These are phyloP conservation scores for Castanea crenata DNA, from an alignment of 306 rosid species.

Conservation along the genomic window DNA sequence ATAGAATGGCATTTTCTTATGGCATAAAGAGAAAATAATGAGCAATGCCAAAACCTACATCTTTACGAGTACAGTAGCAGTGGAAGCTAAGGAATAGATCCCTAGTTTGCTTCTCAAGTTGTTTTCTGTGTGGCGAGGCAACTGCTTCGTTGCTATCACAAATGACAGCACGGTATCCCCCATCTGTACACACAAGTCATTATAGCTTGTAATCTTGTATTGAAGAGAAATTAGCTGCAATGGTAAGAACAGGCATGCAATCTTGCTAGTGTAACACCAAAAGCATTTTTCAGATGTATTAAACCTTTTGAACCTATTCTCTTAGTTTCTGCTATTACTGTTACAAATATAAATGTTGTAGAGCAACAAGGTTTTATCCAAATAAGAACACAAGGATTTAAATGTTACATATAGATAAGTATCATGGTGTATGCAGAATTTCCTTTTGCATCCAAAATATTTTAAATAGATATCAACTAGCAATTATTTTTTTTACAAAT, in stretches of 20 bases:
- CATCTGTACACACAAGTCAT: slow-evolving; percentile 28
- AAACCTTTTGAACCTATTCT: background rate
- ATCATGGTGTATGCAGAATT: no score
- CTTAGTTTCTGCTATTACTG: background rate
- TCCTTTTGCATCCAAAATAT: no score
- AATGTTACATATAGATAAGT: no score
- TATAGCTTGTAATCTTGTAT: background rate
- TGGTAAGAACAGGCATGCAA: background rate
- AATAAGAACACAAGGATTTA: no score
- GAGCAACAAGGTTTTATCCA: background rate
- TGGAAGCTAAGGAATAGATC: slow-evolving; percentile 76
- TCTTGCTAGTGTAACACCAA: background rate
- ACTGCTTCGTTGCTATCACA: slow-evolving; percentile 33
- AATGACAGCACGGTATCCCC: slow-evolving; percentile 50
- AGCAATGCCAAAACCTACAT: slow-evolving; percentile 43
- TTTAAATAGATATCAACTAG: no score
- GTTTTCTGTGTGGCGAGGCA: slow-evolving; percentile 50
- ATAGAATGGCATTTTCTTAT: background rate
- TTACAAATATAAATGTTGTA: background rate
- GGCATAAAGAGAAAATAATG: background rate
- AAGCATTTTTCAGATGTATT: background rate
- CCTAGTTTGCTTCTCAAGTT: slow-evolving; percentile 46
- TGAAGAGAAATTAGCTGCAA: background rate
- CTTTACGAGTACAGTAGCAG: slow-evolving; percentile 95
- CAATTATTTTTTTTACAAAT: no score